These are phyloP conservation scores for Aspergillus sp. DNA, from an alignment of 2,329 filamentous ascomycete genomes.

Conservation along the genomic window DNA sequence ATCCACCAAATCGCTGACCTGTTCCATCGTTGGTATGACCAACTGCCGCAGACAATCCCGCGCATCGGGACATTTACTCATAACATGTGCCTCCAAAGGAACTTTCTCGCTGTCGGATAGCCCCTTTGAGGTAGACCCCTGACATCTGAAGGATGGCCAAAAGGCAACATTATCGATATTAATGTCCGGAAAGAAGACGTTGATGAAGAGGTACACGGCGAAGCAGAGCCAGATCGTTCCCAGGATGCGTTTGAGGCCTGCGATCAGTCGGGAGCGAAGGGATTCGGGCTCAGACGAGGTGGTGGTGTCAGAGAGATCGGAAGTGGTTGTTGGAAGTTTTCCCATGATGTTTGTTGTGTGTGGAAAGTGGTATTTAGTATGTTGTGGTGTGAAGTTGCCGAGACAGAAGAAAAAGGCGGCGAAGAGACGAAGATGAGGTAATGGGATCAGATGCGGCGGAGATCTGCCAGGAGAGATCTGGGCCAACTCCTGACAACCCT, in stretches of 20 bases:
- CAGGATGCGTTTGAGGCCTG: background rate
- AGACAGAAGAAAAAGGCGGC: too few relatives aligned
- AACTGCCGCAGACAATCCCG: slow-evolving; percentile 71
- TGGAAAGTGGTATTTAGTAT: background rate
- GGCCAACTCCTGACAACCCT: too few relatives aligned
- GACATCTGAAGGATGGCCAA: background rate
- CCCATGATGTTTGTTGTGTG: background rate
- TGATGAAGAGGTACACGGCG: background rate
- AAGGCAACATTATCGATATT: background rate
- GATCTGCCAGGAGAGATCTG: too few relatives aligned
- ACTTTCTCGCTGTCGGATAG: slow-evolving; percentile 37
- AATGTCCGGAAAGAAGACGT: background rate
- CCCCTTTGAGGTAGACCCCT: background rate
- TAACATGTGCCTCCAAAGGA: slow-evolving; percentile 87
- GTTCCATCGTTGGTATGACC: slow-evolving; percentile 79
- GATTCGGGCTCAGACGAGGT: background rate
- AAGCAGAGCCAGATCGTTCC: background rate
- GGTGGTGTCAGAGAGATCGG: background rate
- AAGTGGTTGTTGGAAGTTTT: background rate
- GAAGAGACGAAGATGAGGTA: too few relatives aligned
- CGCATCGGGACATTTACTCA: slow-evolving; percentile 94
- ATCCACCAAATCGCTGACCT: slow-evolving; percentile 72
- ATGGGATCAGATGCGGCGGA: too few relatives aligned
- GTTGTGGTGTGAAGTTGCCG: too few relatives aligned
- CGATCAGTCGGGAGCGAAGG: background rate